These are phyloP conservation scores for Camelina sativa DNA, from an alignment of 345 rosid species.

Conservation along the genomic window DNA sequence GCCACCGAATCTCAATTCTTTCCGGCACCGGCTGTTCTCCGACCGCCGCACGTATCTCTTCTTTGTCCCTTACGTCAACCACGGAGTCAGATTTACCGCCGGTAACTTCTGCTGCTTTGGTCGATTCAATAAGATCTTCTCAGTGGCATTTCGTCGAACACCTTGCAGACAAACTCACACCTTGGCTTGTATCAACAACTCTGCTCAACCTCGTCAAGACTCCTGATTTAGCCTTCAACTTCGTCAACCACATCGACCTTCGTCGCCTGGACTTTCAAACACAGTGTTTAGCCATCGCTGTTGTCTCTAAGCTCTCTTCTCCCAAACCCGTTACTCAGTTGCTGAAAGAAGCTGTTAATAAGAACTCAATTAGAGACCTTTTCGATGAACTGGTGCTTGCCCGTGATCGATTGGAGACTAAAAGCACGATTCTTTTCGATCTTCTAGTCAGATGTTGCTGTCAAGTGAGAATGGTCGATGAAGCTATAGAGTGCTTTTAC, in stretches of 20 bases:
- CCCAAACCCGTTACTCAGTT: slow-evolving; percentile 64
- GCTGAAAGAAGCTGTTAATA: slow-evolving; percentile 48
- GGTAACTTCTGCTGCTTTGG: slow-evolving; percentile 20
- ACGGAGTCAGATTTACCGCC: slow-evolving; percentile 27
- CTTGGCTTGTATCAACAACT: slow-evolving; percentile 53
- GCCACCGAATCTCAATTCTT: slow-evolving; percentile 16
- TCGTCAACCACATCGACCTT: slow-evolving; percentile 52
- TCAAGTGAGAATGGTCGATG: slow-evolving; percentile 63
- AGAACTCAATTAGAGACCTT: slow-evolving; percentile 43
- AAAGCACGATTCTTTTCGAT: slow-evolving; percentile 65
- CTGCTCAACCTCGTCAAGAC: slow-evolving; percentile 54
- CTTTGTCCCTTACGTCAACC: slow-evolving; percentile 18
- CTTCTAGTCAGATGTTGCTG: slow-evolving; percentile 65
- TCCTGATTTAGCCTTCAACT: slow-evolving; percentile 65
- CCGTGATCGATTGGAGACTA: slow-evolving; percentile 51
- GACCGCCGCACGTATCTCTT: slow-evolving; percentile 38
- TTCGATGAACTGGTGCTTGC: slow-evolving; percentile 56
- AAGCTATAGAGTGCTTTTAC: slow-evolving; percentile 67
- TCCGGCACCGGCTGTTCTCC: slow-evolving; percentile 11
- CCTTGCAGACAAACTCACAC: slow-evolving; percentile 47
- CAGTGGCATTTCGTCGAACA: slow-evolving; percentile 86
- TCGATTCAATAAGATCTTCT: slow-evolving; percentile 53
- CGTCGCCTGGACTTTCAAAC: slow-evolving; percentile 53
- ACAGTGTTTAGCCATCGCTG: slow-evolving; percentile 65
- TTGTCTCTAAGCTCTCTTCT: slow-evolving; percentile 59